Evolutionary conservation across 768 basidiomycete genomes (phyloP).

Genomic region (Tricholoma bakamatsutake): DNA sequence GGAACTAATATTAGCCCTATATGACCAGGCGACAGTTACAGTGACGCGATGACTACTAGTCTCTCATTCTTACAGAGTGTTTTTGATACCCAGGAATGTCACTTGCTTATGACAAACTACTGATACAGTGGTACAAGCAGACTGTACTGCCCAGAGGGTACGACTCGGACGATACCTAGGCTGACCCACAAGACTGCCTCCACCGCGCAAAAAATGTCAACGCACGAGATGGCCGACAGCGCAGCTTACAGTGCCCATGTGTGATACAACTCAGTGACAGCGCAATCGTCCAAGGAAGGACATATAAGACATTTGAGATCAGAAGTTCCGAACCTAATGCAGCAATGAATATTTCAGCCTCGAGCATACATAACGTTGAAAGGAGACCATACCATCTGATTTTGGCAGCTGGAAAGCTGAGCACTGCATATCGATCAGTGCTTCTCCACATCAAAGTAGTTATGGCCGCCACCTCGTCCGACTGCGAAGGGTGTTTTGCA

Average conservation of each 20-base stretch:
- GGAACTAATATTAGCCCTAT: no score
- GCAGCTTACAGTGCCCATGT: background rate
- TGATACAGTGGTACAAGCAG: no score
- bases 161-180: no score
- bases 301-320: constrained; percentile 17
- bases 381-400: constrained; percentile 13
- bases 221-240: background rate
- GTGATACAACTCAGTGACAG: constrained; percentile 16
- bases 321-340: constrained; percentile 5
- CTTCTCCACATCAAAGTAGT: constrained; percentile 20
- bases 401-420: constrained; percentile 18
- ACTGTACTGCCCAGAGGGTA: no score
- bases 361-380: background rate
- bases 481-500: constrained; percentile 19
- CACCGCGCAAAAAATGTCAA: no score
- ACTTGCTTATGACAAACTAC: no score
- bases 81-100: no score
- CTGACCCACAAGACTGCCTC: no score
- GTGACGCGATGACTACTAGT: no score
- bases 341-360: background rate
- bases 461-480: constrained; percentile 17
- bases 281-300: constrained; percentile 18
- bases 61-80: no score
- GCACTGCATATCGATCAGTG: constrained; percentile 23
- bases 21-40: no score